Evolutionary conservation across 768 basidiomycete genomes (phyloP).

Genomic region (Pilatotrama ljubarskyi): DNA sequence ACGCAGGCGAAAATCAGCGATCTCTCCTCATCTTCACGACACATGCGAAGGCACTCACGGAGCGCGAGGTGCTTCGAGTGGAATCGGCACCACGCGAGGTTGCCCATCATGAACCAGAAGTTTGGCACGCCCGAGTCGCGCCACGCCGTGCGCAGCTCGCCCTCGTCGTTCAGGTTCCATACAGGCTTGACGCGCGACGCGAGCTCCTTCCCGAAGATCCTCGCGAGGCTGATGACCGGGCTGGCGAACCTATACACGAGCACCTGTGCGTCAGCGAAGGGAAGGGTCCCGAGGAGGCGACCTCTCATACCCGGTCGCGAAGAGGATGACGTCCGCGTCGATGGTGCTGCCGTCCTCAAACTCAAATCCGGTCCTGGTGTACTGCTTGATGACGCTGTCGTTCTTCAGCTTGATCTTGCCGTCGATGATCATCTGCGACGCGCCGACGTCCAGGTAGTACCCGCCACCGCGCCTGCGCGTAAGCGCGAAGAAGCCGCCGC

Average conservation of each 20-base stretch:
- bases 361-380: slow-evolving; percentile 40
- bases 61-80: slow-evolving; percentile 67
- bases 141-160: slow-evolving; percentile 54
- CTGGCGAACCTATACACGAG: slow-evolving; percentile 47
- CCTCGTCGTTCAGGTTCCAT: slow-evolving; percentile 68
- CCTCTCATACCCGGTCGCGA: slow-evolving; percentile 47
- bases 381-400: slow-evolving; percentile 39
- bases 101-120: slow-evolving; percentile 63
- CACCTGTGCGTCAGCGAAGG: not conserved
- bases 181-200: slow-evolving; percentile 49
- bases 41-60: slow-evolving; percentile 43
- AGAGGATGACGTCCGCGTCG: slow-evolving; percentile 49
- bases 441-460: slow-evolving; percentile 67
- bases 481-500: slow-evolving; percentile 50
- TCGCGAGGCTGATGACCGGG: slow-evolving; percentile 38
- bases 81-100: slow-evolving; percentile 62
- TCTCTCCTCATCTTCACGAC: no score
- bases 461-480: slow-evolving; percentile 55
- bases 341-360: slow-evolving; percentile 45
- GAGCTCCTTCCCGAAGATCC: slow-evolving; percentile 49
- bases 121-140: slow-evolving; percentile 52
- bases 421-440: slow-evolving; percentile 60
- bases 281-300: not conserved
- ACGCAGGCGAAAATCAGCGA: no score
- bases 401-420: slow-evolving; percentile 73